phyloP scores from a whole-genome alignment of 179 eudicot species.

The Actinidia chinensis region DNA sequence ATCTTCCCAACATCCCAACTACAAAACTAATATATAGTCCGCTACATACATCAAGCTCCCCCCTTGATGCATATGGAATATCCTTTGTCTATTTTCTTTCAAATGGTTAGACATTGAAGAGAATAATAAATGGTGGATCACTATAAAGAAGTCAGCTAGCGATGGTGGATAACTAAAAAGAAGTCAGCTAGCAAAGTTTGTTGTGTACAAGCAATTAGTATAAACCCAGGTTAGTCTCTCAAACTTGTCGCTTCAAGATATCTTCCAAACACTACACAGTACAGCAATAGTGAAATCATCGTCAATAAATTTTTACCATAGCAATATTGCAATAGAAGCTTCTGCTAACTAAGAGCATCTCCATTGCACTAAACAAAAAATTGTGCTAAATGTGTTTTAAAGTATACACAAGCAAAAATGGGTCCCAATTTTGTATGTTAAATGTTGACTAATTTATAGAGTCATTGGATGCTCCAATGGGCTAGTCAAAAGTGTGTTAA shows the following conservation, averaged over 20 bases:
- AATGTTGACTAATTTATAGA: too few relatives aligned
- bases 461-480: too few relatives aligned
- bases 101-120: neutral
- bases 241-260: neutral
- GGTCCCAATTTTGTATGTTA: too few relatives aligned
- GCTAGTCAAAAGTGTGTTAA: too few relatives aligned
- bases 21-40: too few relatives aligned
- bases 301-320: neutral
- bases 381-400: too few relatives aligned
- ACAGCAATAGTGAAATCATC: neutral
- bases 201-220: neutral
- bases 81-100: too few relatives aligned
- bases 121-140: neutral
- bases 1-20: too few relatives aligned
- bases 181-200: constrained; percentile 6
- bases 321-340: neutral
- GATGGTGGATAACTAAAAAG: neutral
- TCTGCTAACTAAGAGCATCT: neutral
- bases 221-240: neutral
- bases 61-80: too few relatives aligned
- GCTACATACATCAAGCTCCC: too few relatives aligned
- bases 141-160: neutral
- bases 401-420: too few relatives aligned
- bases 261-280: constrained; percentile 8
- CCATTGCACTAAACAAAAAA: too few relatives aligned